A percentile compares a stretch with the other conserved stretches of the same genome.
phyloP scores from a whole-genome alignment of 2,329 filamentous ascomycete genomes.

The Aureobasidium sp. region DNA sequence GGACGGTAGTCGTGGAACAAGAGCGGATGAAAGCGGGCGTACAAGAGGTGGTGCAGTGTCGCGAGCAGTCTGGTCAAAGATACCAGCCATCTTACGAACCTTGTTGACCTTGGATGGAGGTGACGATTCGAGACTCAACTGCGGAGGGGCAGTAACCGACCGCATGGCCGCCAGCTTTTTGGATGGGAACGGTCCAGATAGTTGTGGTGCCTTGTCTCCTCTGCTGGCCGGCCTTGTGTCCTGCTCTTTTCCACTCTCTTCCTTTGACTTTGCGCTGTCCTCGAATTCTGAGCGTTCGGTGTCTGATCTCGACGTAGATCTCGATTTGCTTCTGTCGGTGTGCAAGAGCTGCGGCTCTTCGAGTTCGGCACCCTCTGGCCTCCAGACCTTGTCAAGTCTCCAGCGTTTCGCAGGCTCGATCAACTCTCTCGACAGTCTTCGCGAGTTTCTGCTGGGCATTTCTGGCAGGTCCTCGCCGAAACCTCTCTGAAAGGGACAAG shows the following conservation, averaged over 20 bases:
- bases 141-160: conserved; percentile 32
- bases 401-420: conserved; percentile 46
- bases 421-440: conserved; percentile 62
- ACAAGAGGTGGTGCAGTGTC: not conserved
- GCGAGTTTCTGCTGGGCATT: conserved; percentile 53
- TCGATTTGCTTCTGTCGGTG: not conserved
- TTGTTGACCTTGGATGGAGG: conserved; percentile 29
- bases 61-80: not conserved
- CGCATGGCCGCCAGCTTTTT: conserved; percentile 17
- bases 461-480: conserved; percentile 70
- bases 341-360: conserved; percentile 13
- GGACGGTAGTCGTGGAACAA: not conserved
- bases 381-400: conserved; percentile 40
- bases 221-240: not conserved
- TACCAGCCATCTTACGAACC: conserved; percentile 8
- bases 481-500: conserved; percentile 72
- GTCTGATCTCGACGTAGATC: not conserved
- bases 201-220: not conserved
- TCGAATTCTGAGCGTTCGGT: not conserved
- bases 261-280: not conserved
- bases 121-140: conserved; percentile 37
- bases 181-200: not conserved
- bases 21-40: not conserved
- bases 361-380: conserved; percentile 32
- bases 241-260: not conserved